phyloP scores from a whole-genome alignment of 176 grass and related monocot genomes.

The Zea luxurians region DNA sequence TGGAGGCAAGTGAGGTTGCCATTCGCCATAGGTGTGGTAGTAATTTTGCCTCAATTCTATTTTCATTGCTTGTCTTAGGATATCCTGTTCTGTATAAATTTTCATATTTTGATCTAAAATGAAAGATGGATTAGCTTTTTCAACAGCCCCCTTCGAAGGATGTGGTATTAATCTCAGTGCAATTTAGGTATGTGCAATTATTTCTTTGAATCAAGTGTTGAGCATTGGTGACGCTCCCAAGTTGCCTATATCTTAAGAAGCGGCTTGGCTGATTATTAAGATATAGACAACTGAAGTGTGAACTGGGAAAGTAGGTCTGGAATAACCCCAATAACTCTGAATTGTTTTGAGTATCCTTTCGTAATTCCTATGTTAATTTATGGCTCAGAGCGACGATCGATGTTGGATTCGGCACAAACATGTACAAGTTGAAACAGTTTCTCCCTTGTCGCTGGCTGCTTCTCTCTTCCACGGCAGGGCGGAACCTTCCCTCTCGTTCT shows the following conservation, averaged over 20 bases:
- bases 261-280: background rate
- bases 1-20: conserved; percentile 18
- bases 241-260: background rate
- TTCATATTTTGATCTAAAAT: background rate
- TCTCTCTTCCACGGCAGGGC: too few relatives aligned
- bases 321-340: too few relatives aligned
- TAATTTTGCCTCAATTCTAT: background rate
- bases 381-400: background rate
- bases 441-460: too few relatives aligned
- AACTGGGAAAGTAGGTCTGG: too few relatives aligned
- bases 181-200: background rate
- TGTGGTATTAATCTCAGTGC: background rate
- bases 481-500: too few relatives aligned
- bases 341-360: background rate
- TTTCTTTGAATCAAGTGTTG: background rate
- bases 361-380: background rate
- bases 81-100: conserved; percentile 36
- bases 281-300: background rate
- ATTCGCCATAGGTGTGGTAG: conserved; percentile 27
- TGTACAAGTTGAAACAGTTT: background rate
- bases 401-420: background rate
- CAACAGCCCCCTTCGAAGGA: background rate
- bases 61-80: conserved; percentile 4
- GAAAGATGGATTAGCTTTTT: background rate
- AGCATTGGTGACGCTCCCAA: background rate